These are phyloP conservation scores for Cicer bijugum DNA, from an alignment of 306 rosid genomes.

Conservation along the genomic window DNA sequence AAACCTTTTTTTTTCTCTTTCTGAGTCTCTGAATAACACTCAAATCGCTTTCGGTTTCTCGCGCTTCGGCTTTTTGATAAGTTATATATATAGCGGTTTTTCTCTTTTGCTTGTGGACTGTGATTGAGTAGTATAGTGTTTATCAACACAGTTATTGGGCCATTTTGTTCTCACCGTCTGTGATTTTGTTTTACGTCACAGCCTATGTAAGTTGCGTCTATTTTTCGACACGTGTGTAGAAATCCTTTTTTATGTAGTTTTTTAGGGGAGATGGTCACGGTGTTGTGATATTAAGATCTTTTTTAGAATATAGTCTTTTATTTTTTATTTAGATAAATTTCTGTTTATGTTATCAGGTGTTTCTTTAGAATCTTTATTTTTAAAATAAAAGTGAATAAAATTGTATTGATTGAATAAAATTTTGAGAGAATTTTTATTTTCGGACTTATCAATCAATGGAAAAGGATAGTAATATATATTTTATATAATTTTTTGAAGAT, in stretches of 20 bases:
- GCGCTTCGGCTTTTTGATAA: slow-evolving; percentile 30
- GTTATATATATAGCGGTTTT: slow-evolving; percentile 13
- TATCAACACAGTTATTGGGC: slow-evolving; percentile 36
- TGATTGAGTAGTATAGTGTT: slow-evolving; percentile 12
- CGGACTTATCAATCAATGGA: too few relatives aligned
- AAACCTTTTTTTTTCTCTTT: not conserved
- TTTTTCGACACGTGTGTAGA: slow-evolving; percentile 7
- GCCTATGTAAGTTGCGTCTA: not conserved
- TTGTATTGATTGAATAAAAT: too few relatives aligned
- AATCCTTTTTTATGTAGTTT: not conserved
- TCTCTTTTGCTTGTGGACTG: slow-evolving; percentile 43
- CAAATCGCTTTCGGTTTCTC: slow-evolving; percentile 34
- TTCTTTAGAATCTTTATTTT: too few relatives aligned
- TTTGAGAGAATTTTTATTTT: too few relatives aligned
- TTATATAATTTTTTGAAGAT: too few relatives aligned
- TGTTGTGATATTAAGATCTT: not conserved
- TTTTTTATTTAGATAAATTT: too few relatives aligned
- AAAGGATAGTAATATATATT: too few relatives aligned
- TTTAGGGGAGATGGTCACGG: not conserved
- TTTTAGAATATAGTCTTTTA: not conserved
- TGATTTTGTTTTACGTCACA: not conserved
- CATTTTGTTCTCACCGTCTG: not conserved
- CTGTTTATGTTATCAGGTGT: not conserved
- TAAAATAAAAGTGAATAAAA: too few relatives aligned
- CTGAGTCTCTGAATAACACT: not conserved